Evolutionary conservation across 495 filamentous ascomycete species (phyloP), one percentile per base, ranked within the genome.

Genomic region (Neurospora sp.): DNA sequence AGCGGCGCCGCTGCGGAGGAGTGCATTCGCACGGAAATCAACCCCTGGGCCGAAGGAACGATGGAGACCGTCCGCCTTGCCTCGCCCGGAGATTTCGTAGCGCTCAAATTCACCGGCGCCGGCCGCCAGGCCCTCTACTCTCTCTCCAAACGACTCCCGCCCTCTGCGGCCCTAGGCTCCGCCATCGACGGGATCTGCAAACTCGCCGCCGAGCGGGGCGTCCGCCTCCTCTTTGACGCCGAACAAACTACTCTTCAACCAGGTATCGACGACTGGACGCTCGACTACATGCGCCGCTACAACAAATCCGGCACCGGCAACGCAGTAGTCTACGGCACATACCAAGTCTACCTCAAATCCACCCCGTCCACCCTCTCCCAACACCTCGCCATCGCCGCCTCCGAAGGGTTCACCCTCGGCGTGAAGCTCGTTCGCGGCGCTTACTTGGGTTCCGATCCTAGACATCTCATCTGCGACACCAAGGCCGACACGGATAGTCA

Each of bases 361-460:
- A 91, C 90, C 0, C 91, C 93, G 0, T 78, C 79, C 10, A 88
- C 87, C 2, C 84, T 98, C 0, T 87, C 88, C 14, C 78, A 79
- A 5, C 93, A 97, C 78, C 86, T 97, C 5, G 87, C 87, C 14
- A 81, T 80, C 16, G 92, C 95, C 1, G 79, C 86, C 35, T 79
- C 85, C 71, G 90, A 94, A 44, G 89, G 88, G 3, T 97, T 92
- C 78, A 93, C 90, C 0, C 85, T 97, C 0, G 95, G 96, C 31
- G 89, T 96, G 38, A 99, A 99, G 84, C 87, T 99, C 2, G 95
- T 99, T 10, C 88, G 95, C 40, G 95, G 95, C 44, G 95, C 95
- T 10, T 99, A 99, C 80, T 83, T 99, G 40, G 89, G 89, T 70
- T 88, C 87, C 9, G 95, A 98, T 80, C 92, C 93, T 0, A 85